Conservation (phyloP, 352 stramenopile species). For the Phytopythium mirpurense region DNA sequence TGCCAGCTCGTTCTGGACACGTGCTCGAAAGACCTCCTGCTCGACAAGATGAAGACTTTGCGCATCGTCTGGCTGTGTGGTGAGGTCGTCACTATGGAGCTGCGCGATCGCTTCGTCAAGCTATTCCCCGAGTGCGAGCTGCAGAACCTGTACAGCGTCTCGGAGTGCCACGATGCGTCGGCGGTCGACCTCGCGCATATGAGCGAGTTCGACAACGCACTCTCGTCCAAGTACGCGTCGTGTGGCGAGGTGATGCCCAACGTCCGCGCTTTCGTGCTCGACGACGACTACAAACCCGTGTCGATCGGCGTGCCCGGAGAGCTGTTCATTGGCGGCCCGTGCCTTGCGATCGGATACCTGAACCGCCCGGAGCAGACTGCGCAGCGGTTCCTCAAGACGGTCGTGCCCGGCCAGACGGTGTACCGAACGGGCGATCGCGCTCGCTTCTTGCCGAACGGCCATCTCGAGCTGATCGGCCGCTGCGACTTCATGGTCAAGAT, state of each 20-base stretch:
- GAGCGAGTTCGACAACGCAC: slow-evolving; percentile 60
- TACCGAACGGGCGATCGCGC: slow-evolving; percentile 92
- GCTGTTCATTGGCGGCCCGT: slow-evolving; percentile 84
- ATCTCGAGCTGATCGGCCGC: slow-evolving; percentile 91
- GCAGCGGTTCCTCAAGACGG: slow-evolving; percentile 70
- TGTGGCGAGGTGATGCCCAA: slow-evolving; percentile 87
- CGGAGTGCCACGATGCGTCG: slow-evolving; percentile 91
- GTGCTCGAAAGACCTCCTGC: slow-evolving; percentile 42
- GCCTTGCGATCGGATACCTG: slow-evolving; percentile 82
- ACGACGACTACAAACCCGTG: slow-evolving; percentile 61
- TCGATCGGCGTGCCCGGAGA: slow-evolving; percentile 68
- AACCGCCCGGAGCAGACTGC: slow-evolving; percentile 73
- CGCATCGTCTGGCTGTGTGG: slow-evolving; percentile 90
- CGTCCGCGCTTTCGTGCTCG: slow-evolving; percentile 68
- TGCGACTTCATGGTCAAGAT: slow-evolving; percentile 97
- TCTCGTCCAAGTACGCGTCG: slow-evolving; percentile 85
- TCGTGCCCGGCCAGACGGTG: slow-evolving; percentile 65
- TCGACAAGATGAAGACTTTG: slow-evolving; percentile 57
- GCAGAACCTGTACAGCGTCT: slow-evolving; percentile 93
- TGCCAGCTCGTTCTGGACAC: slow-evolving; percentile 86
- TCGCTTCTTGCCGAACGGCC: slow-evolving; percentile 85
- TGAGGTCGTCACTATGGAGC: slow-evolving; percentile 90
- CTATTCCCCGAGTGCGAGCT: slow-evolving; percentile 83
- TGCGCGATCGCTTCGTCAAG: slow-evolving; percentile 81
- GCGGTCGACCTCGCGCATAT: slow-evolving; percentile 74